Base-by-base conservation (phyloP, 2,329 filamentous ascomycete species). In the Cordyceps javanica region DNA sequence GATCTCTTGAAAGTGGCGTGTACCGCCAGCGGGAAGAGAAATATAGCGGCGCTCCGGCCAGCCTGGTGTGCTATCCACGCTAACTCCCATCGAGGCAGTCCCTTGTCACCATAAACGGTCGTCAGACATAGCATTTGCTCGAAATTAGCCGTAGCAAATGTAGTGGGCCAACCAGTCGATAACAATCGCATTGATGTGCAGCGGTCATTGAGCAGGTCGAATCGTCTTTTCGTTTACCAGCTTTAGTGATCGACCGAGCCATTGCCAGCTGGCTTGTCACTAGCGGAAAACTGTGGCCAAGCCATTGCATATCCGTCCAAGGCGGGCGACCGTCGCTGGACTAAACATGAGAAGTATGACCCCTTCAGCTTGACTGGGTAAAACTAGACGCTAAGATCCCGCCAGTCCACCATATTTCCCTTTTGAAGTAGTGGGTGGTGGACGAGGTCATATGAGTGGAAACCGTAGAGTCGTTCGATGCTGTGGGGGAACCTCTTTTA, bases 381-480 rank as follows among this genome's bases (percentile, higher is more conserved):
- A 36, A 25, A 23, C 11, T 8, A 34, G 46, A 34, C 30, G 19
- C 19, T 49, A 23, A 8, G n/a, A 34, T 30, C 5, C 44, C 28
- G 21, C 11, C 45, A 23, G 23, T 7, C 44, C 28, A 32, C 11
- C 45, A 23, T 34, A 21, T 21, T 38, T 26, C 28, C 46, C 21
- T 23, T 11, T 50, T 19, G 3, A 45, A n/a, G n/a, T n/a, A 41
- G 36, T 36, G 36, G 36, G 11, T 34, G 19, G 19, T 34, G 30
- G 10, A 23, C n/a, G 7, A 34, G 19, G 16, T 16, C 38, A 32
- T 36, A 32, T 39, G 48, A 19, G 48, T 51, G 48, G 48, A 39
- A 51, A 51, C 48, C 6, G n/a, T 11, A 8, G 11, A 32, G 34
- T 51, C 48, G 48, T 46, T 45, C 41, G 52, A 46, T 55, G 52